Conservation (phyloP, 2,329 filamentous ascomycete genomes). For the Myriosclerotinia curreyana region DNA sequence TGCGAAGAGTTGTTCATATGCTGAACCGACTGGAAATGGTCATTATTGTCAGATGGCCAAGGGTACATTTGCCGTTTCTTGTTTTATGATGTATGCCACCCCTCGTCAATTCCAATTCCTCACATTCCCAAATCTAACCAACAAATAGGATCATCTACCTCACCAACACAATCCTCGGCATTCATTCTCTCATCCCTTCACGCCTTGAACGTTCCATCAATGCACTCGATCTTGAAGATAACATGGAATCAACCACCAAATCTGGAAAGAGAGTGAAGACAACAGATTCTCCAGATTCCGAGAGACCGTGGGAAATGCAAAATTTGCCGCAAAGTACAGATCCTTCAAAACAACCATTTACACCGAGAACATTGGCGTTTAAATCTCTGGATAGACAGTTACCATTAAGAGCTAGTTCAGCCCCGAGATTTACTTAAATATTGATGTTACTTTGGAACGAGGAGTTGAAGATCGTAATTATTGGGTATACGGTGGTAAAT, state of each 20-base stretch:
- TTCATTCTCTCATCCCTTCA: constrained; percentile 52
- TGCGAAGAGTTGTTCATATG: constrained; percentile 63
- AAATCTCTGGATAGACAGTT: constrained; percentile 58
- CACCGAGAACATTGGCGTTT: constrained; percentile 66
- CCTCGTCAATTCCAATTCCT: background rate
- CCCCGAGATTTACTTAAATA: constrained; percentile 15
- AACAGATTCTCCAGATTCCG: constrained; percentile 42
- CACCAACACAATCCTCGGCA: constrained; percentile 55
- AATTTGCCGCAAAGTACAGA: constrained; percentile 44
- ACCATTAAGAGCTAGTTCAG: constrained; percentile 45
- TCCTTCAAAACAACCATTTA: constrained; percentile 52
- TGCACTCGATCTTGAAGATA: constrained; percentile 52
- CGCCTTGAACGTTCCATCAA: constrained; percentile 45
- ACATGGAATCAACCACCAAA: constrained; percentile 21
- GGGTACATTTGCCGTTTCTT: constrained; percentile 59
- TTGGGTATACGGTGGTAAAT: background rate
- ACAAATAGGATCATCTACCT: constrained; percentile 55
- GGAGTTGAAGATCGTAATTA: background rate
- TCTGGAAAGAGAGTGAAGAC: constrained; percentile 28
- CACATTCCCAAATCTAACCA: constrained; percentile 7
- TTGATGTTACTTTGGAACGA: background rate
- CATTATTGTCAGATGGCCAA: constrained; percentile 67
- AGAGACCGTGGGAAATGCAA: constrained; percentile 57
- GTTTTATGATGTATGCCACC: constrained; percentile 64
- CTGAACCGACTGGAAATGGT: constrained; percentile 51